Evolutionary conservation across 2,329 filamentous ascomycete species (phyloP).

Genomic region (Trichoderma breve): DNA sequence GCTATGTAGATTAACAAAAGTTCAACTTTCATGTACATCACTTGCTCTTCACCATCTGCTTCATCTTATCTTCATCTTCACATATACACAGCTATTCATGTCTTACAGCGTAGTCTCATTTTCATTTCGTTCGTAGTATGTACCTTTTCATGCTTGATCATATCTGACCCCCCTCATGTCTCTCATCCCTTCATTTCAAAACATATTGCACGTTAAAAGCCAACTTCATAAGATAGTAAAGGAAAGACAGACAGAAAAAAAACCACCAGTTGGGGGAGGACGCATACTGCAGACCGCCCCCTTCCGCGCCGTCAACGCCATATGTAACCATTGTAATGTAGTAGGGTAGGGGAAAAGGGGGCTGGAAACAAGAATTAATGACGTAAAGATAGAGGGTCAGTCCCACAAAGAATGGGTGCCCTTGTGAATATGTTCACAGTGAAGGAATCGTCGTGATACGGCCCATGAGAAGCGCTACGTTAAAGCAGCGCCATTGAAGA

Average conservation of each 20-base stretch:
- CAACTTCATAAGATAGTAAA: not conserved
- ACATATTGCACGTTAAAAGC: not conserved
- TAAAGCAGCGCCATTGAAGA: not conserved
- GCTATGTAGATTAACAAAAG: not conserved
- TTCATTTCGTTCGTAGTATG: conserved; percentile 14
- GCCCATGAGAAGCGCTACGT: not conserved
- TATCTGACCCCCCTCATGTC: not conserved
- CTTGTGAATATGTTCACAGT: conserved; percentile 2
- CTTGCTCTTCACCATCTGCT: not conserved
- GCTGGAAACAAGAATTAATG: not conserved
- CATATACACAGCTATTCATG: not conserved
- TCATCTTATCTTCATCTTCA: not conserved
- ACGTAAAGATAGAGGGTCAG: not conserved
- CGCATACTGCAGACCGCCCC: not conserved
- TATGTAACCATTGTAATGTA: conserved; percentile 6
- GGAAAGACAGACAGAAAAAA: not conserved
- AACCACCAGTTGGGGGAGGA: not conserved
- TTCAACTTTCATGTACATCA: not conserved
- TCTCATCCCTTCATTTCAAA: conserved; percentile 14
- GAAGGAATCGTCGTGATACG: not conserved
- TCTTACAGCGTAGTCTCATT: not conserved
- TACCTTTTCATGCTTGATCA: conserved; percentile 17
- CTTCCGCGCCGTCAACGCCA: conserved; percentile 6
- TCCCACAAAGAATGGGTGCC: not conserved
- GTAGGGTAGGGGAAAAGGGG: not conserved